Conservation (phyloP, 306 rosid species). For the Malus asiatica region DNA sequence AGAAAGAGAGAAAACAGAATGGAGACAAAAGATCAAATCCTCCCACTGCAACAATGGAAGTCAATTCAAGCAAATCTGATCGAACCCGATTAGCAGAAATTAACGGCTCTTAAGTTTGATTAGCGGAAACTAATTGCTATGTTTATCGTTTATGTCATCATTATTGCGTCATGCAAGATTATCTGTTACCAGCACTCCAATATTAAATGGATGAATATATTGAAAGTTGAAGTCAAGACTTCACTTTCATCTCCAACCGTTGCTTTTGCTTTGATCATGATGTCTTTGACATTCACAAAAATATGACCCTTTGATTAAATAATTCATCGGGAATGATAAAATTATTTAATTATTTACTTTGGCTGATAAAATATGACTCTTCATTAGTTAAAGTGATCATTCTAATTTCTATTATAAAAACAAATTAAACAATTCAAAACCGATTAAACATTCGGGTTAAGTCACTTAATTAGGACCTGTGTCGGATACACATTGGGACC, state of each 20-base stretch:
- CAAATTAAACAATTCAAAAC: not conserved
- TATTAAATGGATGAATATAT: not conserved
- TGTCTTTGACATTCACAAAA: constrained; percentile 1
- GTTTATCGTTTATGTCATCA: not conserved
- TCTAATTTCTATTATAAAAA: not conserved
- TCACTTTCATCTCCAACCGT: constrained; percentile 12
- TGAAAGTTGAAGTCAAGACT: not conserved
- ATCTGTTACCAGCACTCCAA: not conserved
- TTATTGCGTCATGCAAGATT: not conserved
- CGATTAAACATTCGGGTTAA: too few relatives aligned
- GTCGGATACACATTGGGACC: rapidly evolving
- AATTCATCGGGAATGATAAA: not conserved
- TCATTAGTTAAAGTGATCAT: not conserved
- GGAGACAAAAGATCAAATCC: constrained; percentile 7
- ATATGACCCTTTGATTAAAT: not conserved
- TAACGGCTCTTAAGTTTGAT: not conserved
- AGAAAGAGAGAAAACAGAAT: not conserved
- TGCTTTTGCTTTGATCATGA: not conserved
- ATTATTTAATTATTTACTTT: constrained; percentile 3
- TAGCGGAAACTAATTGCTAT: not conserved
- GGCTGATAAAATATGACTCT: not conserved
- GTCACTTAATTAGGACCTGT: too few relatives aligned
- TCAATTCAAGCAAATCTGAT: not conserved
- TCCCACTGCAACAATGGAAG: not conserved
- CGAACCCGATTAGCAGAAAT: not conserved